These are phyloP conservation scores for Galerina marginata DNA, from an alignment of 768 basidiomycete genomes.

Conservation along the genomic window DNA sequence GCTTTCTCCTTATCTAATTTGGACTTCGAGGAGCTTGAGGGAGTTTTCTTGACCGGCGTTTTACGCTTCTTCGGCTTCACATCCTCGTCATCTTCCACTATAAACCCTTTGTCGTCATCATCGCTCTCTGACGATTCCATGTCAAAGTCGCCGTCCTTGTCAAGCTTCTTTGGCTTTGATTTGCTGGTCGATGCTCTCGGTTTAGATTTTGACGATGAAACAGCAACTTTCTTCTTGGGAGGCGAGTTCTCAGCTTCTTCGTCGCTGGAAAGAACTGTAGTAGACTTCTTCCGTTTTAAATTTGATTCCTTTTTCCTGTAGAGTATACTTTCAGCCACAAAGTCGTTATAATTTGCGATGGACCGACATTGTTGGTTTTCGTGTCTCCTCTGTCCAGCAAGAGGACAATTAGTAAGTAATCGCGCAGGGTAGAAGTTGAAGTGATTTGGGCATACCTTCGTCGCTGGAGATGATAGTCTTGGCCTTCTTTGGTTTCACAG, in stretches of 20 bases:
- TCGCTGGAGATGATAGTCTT: constrained; percentile 37
- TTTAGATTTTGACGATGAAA: constrained; percentile 28
- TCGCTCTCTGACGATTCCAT: constrained; percentile 26
- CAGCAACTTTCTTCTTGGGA: constrained; percentile 47
- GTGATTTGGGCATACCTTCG: constrained; percentile 26
- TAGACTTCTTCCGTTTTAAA: constrained; percentile 26
- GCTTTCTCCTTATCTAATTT: constrained; percentile 21
- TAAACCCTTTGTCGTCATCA: constrained; percentile 22
- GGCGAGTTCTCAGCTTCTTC: constrained; percentile 42
- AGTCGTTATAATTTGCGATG: background rate
- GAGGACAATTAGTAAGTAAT: background rate
- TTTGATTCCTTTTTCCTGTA: constrained; percentile 15
- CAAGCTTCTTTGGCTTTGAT: constrained; percentile 25
- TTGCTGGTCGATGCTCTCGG: constrained; percentile 31
- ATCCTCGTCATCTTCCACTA: constrained; percentile 27
- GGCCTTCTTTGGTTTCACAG: constrained; percentile 12
- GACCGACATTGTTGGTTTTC: constrained; percentile 18
- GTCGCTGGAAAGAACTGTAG: constrained; percentile 36
- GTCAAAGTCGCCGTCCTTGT: constrained; percentile 33
- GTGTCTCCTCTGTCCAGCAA: constrained; percentile 8
- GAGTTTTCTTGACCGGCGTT: constrained; percentile 26
- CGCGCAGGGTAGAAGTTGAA: background rate
- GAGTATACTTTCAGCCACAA: background rate
- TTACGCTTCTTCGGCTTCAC: constrained; percentile 33
- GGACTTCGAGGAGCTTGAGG: constrained; percentile 22